phyloP scores from a whole-genome alignment of 164 flowering plant species.

The Macadamia integrifolia region DNA sequence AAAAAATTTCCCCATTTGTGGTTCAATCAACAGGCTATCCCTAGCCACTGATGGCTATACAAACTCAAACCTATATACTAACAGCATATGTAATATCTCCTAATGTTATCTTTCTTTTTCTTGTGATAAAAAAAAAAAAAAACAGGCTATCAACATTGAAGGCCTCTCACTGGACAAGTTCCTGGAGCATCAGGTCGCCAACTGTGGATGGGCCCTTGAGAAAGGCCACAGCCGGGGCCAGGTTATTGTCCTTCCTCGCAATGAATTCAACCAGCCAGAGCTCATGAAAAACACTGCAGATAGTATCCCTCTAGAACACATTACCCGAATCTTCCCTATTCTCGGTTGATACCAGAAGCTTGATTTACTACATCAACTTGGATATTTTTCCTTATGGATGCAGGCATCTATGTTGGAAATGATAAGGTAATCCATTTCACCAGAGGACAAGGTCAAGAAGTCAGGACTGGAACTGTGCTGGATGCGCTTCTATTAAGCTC shows the following conservation, averaged over 20 bases:
- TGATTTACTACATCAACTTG: too few species aligned
- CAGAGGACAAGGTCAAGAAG: too few species aligned
- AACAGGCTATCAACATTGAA: conserved; percentile 84
- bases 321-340: conserved; percentile 83
- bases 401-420: too few species aligned
- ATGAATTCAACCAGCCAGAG: conserved; percentile 84
- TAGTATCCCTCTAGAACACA: conserved; percentile 62
- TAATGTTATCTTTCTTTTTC: too few species aligned
- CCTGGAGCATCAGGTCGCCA: conserved; percentile 76
- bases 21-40: conserved; percentile 46
- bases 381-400: too few species aligned
- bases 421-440: too few species aligned
- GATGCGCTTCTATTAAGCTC: too few species aligned
- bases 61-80: too few species aligned
- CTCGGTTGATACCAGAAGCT: conserved; percentile 36
- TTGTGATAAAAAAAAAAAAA: too few species aligned
- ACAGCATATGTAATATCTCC: too few species aligned
- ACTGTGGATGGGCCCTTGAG: conserved; percentile 71
- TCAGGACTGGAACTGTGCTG: too few species aligned
- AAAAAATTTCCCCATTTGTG: neutral
- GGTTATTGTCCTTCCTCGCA: conserved; percentile 63
- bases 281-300: conserved; percentile 72
- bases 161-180: conserved; percentile 90
- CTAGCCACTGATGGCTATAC: too few species aligned
- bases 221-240: conserved; percentile 63